Evolutionary conservation across 305 asterid genomes (phyloP).

Genomic region (Salvia sclarea): DNA sequence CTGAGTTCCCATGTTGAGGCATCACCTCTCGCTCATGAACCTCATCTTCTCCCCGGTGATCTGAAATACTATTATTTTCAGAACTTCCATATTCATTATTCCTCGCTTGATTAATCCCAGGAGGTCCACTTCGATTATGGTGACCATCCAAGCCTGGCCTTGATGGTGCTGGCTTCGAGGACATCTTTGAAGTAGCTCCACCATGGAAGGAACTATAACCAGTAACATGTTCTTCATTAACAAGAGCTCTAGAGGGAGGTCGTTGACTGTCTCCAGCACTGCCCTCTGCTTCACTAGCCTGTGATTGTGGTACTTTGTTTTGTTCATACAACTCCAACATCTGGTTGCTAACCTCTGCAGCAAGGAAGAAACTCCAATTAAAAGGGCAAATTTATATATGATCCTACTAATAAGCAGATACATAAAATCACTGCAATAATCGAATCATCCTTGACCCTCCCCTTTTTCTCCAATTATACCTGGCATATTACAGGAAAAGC

Average conservation of each 20-base stretch:
- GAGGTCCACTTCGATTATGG: slow-evolving; percentile 47
- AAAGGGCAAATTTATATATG: background rate
- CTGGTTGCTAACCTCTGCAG: slow-evolving; percentile 99
- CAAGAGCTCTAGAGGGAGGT: slow-evolving; percentile 53
- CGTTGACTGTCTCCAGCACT: slow-evolving; percentile 67
- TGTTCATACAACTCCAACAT: slow-evolving; percentile 95
- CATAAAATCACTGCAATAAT: slow-evolving; percentile 14
- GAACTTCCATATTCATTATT: slow-evolving; percentile 47
- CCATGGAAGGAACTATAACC: slow-evolving; percentile 49
- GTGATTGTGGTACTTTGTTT: slow-evolving; percentile 69
- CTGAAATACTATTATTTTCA: slow-evolving; percentile 38
- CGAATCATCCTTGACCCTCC: slow-evolving; percentile 35
- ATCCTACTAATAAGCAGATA: background rate
- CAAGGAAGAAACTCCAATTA: slow-evolving; percentile 42
- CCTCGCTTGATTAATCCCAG: slow-evolving; percentile 44
- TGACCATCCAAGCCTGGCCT: slow-evolving; percentile 46
- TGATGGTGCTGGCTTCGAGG: slow-evolving; percentile 49
- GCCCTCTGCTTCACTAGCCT: slow-evolving; percentile 83
- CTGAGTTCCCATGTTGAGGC: slow-evolving; percentile 39
- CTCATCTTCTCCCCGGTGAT: slow-evolving; percentile 43
- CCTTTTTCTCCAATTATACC: slow-evolving; percentile 27
- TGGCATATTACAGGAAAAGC: background rate
- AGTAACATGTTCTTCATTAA: slow-evolving; percentile 53
- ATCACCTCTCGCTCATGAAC: slow-evolving; percentile 42
- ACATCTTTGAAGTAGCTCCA: slow-evolving; percentile 48